Evolutionary conservation across 129 eudicot genomes (phyloP), one percentile per base, ranked within the genome.

Genomic region (Helianthus annuus): DNA sequence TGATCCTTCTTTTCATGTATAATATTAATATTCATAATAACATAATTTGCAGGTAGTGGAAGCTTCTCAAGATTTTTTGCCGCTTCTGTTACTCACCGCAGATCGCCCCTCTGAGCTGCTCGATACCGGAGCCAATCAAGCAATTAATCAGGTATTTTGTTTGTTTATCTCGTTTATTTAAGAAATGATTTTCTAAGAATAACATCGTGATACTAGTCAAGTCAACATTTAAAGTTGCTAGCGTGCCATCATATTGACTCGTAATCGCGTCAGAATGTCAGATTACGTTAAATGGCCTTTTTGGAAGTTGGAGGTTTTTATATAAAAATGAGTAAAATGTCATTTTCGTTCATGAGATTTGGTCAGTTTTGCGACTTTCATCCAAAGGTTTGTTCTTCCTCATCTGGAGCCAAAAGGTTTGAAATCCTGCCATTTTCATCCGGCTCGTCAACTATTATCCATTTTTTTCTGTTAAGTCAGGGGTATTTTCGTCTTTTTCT

Each of bases 61-160:
- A 87, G 99, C 99, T 46, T 85, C 87, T 70, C 97, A 94, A 81
- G 96, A 81, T 82, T 90, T 88, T 84, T 87, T 94, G 69, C 99
- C 99, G 17, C 79, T 94, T 60, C 39, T 94, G 17, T 79, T 94
- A 55, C 92, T 94, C 46, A 94, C 99, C 27, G 99, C 97, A 54
- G 99, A 94, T 67, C 99, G 99, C 38, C 99, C 99, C 73, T 83
- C 97, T 34, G 99, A 94, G 80, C 79, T 94, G 48, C 88, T 81
- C 24, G 99, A 84, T 76, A 79, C 89, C 64, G 99, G 99, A 69
- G 97, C 96, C 70, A 94, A 94, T 68, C 99, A 94, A 86, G 90
- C 97, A 60, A 90, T 94, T 66, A 81, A 90, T 86, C 99, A 94
- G 87, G 98, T 89, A 62, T 5, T 64, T 48, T 48, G 48, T 38